Evolutionary conservation across 177 flowering plant species (phyloP).

Genomic region (Telopea speciosissima): DNA sequence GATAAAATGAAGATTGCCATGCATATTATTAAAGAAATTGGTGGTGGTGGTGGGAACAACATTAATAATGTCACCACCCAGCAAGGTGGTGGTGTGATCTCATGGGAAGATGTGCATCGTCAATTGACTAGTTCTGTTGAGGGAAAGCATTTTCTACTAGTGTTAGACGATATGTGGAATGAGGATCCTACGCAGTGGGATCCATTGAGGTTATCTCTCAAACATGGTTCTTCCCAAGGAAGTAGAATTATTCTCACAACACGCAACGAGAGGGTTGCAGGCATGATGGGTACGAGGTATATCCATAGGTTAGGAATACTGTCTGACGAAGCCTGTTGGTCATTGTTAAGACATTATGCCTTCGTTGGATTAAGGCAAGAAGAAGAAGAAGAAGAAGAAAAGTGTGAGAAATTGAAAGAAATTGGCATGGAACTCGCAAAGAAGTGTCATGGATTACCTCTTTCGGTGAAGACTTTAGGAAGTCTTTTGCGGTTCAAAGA

Average conservation of each 20-base stretch:
- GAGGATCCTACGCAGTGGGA: not conserved
- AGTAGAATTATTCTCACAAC: conserved; percentile 5
- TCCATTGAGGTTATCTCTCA: not conserved
- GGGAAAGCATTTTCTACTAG: not conserved
- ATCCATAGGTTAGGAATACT: not conserved
- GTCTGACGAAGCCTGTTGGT: not conserved
- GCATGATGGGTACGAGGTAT: not conserved
- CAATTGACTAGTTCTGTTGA: not conserved
- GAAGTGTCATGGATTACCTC: not conserved
- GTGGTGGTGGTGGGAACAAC: not conserved
- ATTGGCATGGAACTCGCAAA: not conserved
- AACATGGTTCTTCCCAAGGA: not conserved
- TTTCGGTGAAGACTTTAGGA: not conserved
- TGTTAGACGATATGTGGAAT: conserved; percentile 1
- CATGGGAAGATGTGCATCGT: conserved; percentile 7
- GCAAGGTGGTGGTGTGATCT: not conserved
- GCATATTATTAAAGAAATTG: not conserved
- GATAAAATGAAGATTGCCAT: not conserved
- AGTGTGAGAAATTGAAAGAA: not conserved
- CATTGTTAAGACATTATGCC: not conserved
- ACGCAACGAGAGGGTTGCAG: not conserved
- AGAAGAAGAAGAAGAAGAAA: not conserved
- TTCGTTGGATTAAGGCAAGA: not conserved
- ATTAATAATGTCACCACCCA: no score
- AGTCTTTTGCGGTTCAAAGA: not conserved